A percentile compares a stretch with the other conserved stretches of the same genome.
Evolutionary conservation across 2,329 filamentous ascomycete species (phyloP).

Genomic region (Clarireedia homoeocarpa): DNA sequence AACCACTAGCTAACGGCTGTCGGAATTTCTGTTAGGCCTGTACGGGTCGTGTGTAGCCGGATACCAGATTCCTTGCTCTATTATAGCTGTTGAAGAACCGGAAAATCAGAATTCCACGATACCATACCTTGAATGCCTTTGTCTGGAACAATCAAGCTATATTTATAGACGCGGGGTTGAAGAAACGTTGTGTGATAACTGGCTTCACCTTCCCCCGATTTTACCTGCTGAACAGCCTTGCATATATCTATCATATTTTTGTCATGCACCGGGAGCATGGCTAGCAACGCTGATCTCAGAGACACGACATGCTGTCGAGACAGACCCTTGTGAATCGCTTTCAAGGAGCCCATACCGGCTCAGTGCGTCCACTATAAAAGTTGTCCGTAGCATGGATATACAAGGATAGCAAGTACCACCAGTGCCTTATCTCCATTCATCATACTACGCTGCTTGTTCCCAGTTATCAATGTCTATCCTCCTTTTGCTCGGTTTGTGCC

Average conservation of each 20-base stretch:
- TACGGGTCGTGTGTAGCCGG: background rate
- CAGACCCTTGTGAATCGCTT: constrained; percentile 4
- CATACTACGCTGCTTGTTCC: background rate
- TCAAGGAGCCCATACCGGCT: background rate
- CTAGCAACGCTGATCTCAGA: constrained; percentile 8
- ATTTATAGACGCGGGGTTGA: background rate
- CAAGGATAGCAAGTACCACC: constrained; percentile 9
- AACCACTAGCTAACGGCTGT: background rate
- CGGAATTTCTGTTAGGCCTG: background rate
- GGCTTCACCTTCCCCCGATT: background rate
- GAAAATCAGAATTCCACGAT: background rate
- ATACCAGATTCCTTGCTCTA: background rate
- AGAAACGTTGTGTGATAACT: background rate
- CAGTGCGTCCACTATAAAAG: background rate
- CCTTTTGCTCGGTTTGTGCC: constrained; percentile 5
- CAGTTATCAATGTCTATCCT: constrained; percentile 3
- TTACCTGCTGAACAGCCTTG: constrained; percentile 5
- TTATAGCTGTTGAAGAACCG: background rate
- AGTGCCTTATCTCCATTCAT: constrained; percentile 1
- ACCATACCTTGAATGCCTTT: background rate
- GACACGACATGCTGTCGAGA: constrained; percentile 6
- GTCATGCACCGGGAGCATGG: constrained; percentile 7
- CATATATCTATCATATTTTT: constrained; percentile 6
- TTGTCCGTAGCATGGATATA: constrained; percentile 5
- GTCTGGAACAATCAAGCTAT: background rate